These are phyloP conservation scores for Scortechinia acanthostroma DNA, from an alignment of 2,329 filamentous ascomycete species.

Conservation along the genomic window DNA sequence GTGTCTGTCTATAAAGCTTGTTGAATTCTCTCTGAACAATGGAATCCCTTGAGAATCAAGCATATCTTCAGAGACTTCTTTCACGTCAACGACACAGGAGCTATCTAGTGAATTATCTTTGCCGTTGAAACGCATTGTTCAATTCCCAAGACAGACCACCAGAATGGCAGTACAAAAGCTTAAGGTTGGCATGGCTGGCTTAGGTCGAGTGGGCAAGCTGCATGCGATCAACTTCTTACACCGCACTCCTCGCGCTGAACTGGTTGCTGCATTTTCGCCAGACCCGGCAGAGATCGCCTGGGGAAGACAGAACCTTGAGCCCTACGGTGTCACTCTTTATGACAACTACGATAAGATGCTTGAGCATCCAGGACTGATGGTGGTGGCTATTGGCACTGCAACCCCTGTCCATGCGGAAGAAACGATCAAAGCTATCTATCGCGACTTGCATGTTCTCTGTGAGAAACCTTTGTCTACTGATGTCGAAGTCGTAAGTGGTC, in stretches of 20 bases:
- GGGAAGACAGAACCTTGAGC: slow-evolving; percentile 38
- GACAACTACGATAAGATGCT: slow-evolving; percentile 47
- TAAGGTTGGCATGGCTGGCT: neutral
- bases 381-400: slow-evolving; percentile 22
- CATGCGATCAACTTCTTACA: slow-evolving; percentile 2
- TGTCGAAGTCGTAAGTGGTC: slow-evolving; percentile 42
- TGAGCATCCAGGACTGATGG: slow-evolving; percentile 37
- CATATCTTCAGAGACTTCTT: too few species aligned
- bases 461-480: slow-evolving; percentile 54
- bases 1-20: too few species aligned
- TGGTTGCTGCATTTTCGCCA: neutral
- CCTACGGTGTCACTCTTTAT: slow-evolving; percentile 42
- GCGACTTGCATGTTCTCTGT: slow-evolving; percentile 45
- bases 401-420: slow-evolving; percentile 50
- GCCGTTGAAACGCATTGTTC: too few species aligned
- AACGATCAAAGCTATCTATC: slow-evolving; percentile 44
- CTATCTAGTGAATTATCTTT: too few species aligned
- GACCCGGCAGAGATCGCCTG: slow-evolving; percentile 16
- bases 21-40: too few species aligned
- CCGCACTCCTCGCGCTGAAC: slow-evolving; percentile 1
- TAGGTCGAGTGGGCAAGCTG: neutral
- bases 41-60: too few species aligned
- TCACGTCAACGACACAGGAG: too few species aligned
- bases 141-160: too few species aligned
- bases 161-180: slow-evolving; percentile 1